phyloP scores from a whole-genome alignment of 257 asterid genomes.

The Fraxinus americana region DNA sequence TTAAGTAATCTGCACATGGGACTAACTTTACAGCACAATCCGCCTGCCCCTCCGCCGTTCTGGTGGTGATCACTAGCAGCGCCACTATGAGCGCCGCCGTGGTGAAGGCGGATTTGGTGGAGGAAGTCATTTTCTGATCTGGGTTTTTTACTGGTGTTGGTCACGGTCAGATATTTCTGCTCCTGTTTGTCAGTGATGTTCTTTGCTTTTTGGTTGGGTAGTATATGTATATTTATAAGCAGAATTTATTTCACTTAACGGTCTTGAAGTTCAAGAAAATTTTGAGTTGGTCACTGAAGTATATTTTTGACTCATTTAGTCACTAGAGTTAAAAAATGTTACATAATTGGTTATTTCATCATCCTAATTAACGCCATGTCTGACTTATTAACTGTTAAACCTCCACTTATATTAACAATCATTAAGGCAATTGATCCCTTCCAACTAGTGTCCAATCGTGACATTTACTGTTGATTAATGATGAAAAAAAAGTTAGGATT shows the following conservation, averaged over 20 bases:
- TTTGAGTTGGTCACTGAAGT: not conserved
- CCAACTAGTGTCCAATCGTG: too few species aligned
- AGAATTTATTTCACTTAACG: not conserved
- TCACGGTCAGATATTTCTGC: not conserved
- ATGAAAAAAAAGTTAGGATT: too few species aligned
- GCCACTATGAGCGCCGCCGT: slow-evolving; percentile 34
- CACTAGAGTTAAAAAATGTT: not conserved
- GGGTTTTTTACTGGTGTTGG: not conserved
- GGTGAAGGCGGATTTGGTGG: slow-evolving; percentile 7
- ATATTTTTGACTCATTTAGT: not conserved
- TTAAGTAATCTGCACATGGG: slow-evolving; percentile 34
- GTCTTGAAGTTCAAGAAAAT: not conserved
- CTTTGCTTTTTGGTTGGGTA: not conserved
- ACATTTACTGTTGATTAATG: too few species aligned
- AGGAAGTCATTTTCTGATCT: slow-evolving; percentile 24
- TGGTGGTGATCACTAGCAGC: slow-evolving; percentile 22
- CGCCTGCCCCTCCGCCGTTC: slow-evolving; percentile 36
- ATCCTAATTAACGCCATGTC: too few species aligned
- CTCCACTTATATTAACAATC: too few species aligned
- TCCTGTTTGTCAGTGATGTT: not conserved
- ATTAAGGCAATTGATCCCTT: too few species aligned
- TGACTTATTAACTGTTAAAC: too few species aligned
- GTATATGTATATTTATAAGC: not conserved
- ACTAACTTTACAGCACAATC: slow-evolving; percentile 39
- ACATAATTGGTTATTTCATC: too few species aligned